Evolutionary conservation across 2,329 filamentous ascomycete species (phyloP).

Genomic region (Venturia effusa): DNA sequence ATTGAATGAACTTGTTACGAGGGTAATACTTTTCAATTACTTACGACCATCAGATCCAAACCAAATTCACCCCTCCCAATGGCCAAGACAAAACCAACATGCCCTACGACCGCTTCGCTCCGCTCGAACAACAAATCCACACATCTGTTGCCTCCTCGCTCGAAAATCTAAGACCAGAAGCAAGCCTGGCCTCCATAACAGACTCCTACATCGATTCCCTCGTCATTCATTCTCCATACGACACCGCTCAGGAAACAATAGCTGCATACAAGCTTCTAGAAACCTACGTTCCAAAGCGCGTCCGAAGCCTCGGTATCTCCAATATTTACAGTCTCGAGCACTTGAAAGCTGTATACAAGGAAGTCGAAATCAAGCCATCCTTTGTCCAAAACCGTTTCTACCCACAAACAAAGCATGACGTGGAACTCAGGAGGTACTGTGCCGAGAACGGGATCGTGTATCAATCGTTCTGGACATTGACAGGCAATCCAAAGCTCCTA

Average conservation of each 20-base stretch:
- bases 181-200: constrained; percentile 25
- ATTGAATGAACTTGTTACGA: not conserved
- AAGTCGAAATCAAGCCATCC: constrained; percentile 40
- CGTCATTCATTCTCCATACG: constrained; percentile 48
- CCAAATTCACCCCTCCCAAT: constrained; percentile 62
- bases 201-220: constrained; percentile 45
- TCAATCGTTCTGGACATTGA: constrained; percentile 52
- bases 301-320: constrained; percentile 63
- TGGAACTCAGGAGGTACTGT: constrained; percentile 47
- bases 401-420: constrained; percentile 47
- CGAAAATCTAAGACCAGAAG: constrained; percentile 39
- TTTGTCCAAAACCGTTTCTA: constrained; percentile 73
- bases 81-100: constrained; percentile 50
- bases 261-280: constrained; percentile 58
- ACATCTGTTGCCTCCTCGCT: constrained; percentile 59
- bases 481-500: constrained; percentile 44
- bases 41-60: constrained; percentile 54
- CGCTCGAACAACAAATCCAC: constrained; percentile 54
- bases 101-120: constrained; percentile 50
- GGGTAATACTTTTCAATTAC: not conserved
- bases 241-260: constrained; percentile 41
- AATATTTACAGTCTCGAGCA: constrained; percentile 50
- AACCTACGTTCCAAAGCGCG: constrained; percentile 51
- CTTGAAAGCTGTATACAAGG: constrained; percentile 42
- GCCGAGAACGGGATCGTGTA: constrained; percentile 41